phyloP scores from a whole-genome alignment of 768 basidiomycete genomes.

The Hygrocybe coccinea region DNA sequence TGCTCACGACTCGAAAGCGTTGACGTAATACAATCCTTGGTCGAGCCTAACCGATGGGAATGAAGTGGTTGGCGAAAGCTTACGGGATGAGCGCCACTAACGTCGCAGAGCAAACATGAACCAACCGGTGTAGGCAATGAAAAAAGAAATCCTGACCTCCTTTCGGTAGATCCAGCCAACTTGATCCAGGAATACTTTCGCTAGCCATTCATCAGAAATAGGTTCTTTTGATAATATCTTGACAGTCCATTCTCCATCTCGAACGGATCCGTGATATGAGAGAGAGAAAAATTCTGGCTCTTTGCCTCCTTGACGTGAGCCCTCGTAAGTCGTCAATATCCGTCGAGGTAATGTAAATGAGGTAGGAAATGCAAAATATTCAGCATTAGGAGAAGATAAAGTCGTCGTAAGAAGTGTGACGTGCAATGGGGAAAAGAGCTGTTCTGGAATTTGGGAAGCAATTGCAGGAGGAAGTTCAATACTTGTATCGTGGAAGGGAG shows the following conservation, averaged over 20 bases:
- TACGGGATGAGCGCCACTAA: constrained; percentile 80
- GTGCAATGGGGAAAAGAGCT: constrained; percentile 79
- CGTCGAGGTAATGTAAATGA: constrained; percentile 49
- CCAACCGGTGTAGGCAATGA: background rate
- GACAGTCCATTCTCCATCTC: constrained; percentile 61
- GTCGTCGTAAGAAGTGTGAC: constrained; percentile 88
- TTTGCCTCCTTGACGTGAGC: constrained; percentile 47
- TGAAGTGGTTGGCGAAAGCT: constrained; percentile 55
- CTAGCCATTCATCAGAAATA: constrained; percentile 67
- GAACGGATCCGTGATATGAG: constrained; percentile 65
- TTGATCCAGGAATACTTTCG: constrained; percentile 55
- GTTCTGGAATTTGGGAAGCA: constrained; percentile 51
- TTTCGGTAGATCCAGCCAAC: constrained; percentile 82
- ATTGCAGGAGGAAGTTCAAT: constrained; percentile 51
- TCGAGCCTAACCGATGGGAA: constrained; percentile 80
- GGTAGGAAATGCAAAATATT: constrained; percentile 60
- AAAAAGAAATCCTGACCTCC: constrained; percentile 45
- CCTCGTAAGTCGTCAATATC: constrained; percentile 69
- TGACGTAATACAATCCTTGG: constrained; percentile 82
- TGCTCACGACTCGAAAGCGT: constrained; percentile 83
- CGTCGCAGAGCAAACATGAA: constrained; percentile 2
- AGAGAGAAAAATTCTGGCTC: constrained; percentile 84
- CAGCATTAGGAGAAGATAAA: constrained; percentile 50
- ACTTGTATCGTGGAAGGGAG: constrained; percentile 70
- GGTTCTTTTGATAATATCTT: constrained; percentile 79